Percentiles rank a stretch among this genome's conserved stretches.
Evolutionary conservation across 1,284 basidiomycete species (phyloP).

Genomic region (Tilletia setariae): DNA sequence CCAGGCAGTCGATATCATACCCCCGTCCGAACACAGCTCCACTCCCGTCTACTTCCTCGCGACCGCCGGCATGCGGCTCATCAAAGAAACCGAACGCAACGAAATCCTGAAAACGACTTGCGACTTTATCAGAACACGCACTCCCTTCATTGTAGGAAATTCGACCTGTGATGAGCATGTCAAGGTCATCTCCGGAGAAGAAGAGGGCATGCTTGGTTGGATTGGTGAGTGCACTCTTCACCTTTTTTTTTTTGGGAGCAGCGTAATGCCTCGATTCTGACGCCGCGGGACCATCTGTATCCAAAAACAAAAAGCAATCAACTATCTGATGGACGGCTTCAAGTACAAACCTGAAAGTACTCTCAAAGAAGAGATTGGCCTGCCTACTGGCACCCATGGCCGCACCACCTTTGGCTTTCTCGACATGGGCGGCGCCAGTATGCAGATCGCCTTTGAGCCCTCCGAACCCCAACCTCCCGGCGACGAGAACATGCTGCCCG

Average conservation of each 20-base stretch:
- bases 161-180: conserved; percentile 85
- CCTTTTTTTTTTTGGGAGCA: not conserved
- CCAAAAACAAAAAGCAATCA: conserved; percentile 66
- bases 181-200: conserved; percentile 92
- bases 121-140: conserved; percentile 72
- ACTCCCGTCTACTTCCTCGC: conserved; percentile 93
- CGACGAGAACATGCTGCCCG: conserved; percentile 63
- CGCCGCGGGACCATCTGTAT: too few relatives aligned
- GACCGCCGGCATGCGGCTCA: conserved; percentile 93
- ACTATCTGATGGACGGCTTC: conserved; percentile 99
- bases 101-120: conserved; percentile 75
- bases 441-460: conserved; percentile 88
- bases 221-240: conserved; percentile 57
- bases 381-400: conserved; percentile 53
- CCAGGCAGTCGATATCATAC: conserved; percentile 79
- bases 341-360: conserved; percentile 59
- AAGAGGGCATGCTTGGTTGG: conserved; percentile 98
- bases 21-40: conserved; percentile 72
- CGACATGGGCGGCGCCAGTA: conserved; percentile 98
- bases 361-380: conserved; percentile 29
- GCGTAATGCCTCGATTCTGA: not conserved
- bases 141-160: conserved; percentile 62
- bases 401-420: conserved; percentile 90
- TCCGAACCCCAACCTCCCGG: conserved; percentile 60
- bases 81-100: conserved; percentile 68